These are phyloP conservation scores for Coniella lustricola DNA, from an alignment of 2,329 filamentous ascomycete genomes.

Conservation along the genomic window DNA sequence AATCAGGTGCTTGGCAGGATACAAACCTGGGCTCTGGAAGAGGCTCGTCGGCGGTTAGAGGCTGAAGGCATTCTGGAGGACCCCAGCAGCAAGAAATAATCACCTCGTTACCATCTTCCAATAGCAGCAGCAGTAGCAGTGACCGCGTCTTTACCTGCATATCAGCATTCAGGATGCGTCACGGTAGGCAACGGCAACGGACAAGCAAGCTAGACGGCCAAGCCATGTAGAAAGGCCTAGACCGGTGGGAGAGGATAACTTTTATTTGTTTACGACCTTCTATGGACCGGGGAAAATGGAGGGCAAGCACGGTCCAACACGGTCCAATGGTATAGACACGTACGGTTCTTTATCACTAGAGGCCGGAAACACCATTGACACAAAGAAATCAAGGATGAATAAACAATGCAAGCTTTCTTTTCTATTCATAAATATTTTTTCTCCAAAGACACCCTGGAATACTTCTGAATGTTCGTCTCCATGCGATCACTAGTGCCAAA, in stretches of 20 bases:
- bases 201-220: background rate
- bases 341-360: conserved; percentile 4
- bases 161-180: background rate
- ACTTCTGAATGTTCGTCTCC: too few relatives aligned
- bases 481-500: too few relatives aligned
- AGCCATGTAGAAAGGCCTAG: background rate
- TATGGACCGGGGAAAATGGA: background rate
- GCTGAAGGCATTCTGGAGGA: conserved; percentile 89
- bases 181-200: background rate
- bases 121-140: background rate
- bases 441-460: background rate
- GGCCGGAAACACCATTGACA: background rate
- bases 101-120: background rate
- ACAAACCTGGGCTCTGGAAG: conserved; percentile 98
- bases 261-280: background rate
- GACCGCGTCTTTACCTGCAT: background rate
- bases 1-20: conserved; percentile 55
- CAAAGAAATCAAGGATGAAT: conserved; percentile 6
- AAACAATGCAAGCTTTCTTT: conserved; percentile 10
- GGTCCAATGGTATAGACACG: conserved; percentile 10
- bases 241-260: background rate
- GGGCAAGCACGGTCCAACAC: too few relatives aligned
- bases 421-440: too few relatives aligned
- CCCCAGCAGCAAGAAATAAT: conserved; percentile 48
- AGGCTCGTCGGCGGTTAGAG: conserved; percentile 91